Base-by-base conservation (phyloP, 306 rosid species). In the Chamaecrista fasciculata region DNA sequence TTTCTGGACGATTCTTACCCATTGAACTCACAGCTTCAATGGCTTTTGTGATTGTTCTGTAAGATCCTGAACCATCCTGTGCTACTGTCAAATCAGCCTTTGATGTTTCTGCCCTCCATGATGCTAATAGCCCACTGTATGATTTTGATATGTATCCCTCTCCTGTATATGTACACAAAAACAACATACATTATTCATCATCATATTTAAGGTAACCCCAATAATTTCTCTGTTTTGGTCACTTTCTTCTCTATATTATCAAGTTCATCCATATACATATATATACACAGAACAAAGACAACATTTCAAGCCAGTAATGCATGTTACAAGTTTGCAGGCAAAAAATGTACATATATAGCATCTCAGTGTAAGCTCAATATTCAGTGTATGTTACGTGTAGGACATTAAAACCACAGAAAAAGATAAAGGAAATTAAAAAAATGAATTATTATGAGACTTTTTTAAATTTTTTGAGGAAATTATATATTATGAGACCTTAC, bases 21-120 rank as follows among this genome's bases (percentile, higher is more conserved):
- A 68, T 75, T 61, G 84, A 16, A 55, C 64, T 72, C 2, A 83
- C 53, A 18, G 86, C 91, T 24, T 65, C 73, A 12, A 89, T 70
- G 0, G 89, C 91, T 7, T 53, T 86, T 62, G 65, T 57, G 11
- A 89, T 81, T 34, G 91, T 85, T 29, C 5, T 77, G 67, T 83
- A 81, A 15, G 40, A 81, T 20, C 89, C 87, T 36, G 89, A 86
- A 18, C 92, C 91, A 67, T 83, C 92, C 29, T 85, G 82, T 18
- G 89, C 87, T 60, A 86, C 93, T 52, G 65, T 77, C 14, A 84
- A 75, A 14, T 86, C 66, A 28, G 92, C 80, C 51, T 50, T 71
- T 1, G 75, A 61, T 4, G 37, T 79, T 62, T 25, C 39, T 25
- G 73, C 69, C 59, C 42, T 75, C 91, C 96, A 89, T 70, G 90